Base-by-base conservation (phyloP, 352 stramenopile species). In the Thalassiosira tumida region DNA sequence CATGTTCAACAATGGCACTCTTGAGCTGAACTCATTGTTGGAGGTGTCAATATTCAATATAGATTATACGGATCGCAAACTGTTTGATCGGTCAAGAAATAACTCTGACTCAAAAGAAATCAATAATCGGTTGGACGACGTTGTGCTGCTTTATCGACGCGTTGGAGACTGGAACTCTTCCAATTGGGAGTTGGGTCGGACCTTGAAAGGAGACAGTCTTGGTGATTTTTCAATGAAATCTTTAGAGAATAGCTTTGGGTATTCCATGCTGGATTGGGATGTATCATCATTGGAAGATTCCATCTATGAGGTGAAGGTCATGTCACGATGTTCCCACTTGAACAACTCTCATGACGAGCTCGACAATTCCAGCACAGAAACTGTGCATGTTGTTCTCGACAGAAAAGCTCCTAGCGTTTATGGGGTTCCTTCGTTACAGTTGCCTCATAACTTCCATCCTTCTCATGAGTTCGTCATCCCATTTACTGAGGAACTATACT, bases 21-120 rank as follows among this genome's bases (percentile, higher is more conserved):
- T 69, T 7, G 59, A 31, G 6, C 13, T 35, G 29, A 24, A 26
- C n/a, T 69, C 59, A 69, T 69, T 69, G 59, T 33, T 69, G 15
- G n/a, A 26, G 13, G 59, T 69, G 15, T 26, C 59, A 69, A 69
- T 69, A 35, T 33, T 69, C 59, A 69, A 69, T 69, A 24, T 31
- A 69, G 59, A 33, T 69, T 69, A 69, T 69, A 35, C 59, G 5
- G n/a, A 69, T 69, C 59, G 59, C 59, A 69, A 69, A 24, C 59
- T 69, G 7, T 69, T 69, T 33, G 59, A 69, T 69, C 59, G 59
- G 6, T 69, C 59, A 31, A 59, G 10, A 21, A 26, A 69, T 33
- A 17, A 33, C n/a, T 13, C 13, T 31, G 6, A 7, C 5, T 7
- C n/a, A 31, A 5, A 33, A 69, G 15, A 26, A 31, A 24, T 13